phyloP scores from a whole-genome alignment of 2,329 filamentous ascomycete genomes.

The Laburnicola sp. region DNA sequence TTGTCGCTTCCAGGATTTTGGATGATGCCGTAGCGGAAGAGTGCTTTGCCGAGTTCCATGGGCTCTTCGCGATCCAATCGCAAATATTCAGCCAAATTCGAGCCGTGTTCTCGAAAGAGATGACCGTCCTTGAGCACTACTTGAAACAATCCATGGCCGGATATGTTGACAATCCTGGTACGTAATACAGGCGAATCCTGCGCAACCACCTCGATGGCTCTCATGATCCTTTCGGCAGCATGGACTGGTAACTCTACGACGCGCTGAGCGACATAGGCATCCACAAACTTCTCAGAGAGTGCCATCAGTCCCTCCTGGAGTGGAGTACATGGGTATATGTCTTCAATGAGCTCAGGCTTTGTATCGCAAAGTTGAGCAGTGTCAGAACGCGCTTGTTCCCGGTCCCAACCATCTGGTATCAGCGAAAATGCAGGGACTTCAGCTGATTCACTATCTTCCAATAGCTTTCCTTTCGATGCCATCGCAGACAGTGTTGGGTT shows the following conservation, averaged over 20 bases:
- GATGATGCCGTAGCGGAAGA: constrained; percentile 46
- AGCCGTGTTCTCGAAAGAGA: constrained; percentile 34
- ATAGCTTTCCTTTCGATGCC: constrained; percentile 43
- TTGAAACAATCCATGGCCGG: constrained; percentile 44
- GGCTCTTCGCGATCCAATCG: constrained; percentile 35
- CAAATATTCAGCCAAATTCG: constrained; percentile 39
- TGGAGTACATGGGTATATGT: constrained; percentile 49
- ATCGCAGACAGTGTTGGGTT: constrained; percentile 51
- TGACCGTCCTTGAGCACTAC: constrained; percentile 41
- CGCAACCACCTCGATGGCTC: constrained; percentile 44
- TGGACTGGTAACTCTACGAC: constrained; percentile 39
- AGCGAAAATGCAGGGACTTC: constrained; percentile 42
- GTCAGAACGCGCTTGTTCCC: constrained; percentile 42
- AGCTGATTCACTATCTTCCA: constrained; percentile 20
- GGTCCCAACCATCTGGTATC: constrained; percentile 27
- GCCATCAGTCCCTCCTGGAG: constrained; percentile 49
- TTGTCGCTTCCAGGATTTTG: constrained; percentile 24
- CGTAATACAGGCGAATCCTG: constrained; percentile 43
- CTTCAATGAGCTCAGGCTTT: constrained; percentile 34
- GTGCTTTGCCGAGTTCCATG: constrained; percentile 46
- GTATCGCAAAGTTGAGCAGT: constrained; percentile 42
- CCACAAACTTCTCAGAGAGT: constrained; percentile 41
- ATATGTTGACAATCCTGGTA: constrained; percentile 45
- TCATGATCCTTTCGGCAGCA: constrained; percentile 35
- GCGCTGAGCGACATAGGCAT: constrained; percentile 46